These are phyloP conservation scores for Cytospora mali DNA, from an alignment of 2,329 filamentous ascomycete genomes.

Conservation along the genomic window DNA sequence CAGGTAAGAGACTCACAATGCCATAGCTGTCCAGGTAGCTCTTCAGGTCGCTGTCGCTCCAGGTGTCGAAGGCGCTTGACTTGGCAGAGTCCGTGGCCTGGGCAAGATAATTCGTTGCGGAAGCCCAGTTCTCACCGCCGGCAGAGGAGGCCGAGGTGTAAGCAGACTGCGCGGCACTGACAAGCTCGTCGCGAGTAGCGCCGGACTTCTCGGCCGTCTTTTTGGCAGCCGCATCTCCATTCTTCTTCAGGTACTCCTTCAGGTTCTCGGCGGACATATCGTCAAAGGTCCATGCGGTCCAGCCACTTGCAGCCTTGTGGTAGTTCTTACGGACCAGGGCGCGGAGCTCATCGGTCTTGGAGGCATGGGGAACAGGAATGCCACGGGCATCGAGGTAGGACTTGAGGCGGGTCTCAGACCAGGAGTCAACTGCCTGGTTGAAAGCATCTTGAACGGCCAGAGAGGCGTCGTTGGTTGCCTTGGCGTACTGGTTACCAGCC, in stretches of 20 bases:
- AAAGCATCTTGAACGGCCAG: slow-evolving; percentile 68
- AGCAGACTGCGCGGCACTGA: slow-evolving; percentile 63
- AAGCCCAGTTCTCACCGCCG: slow-evolving; percentile 62
- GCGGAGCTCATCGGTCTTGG: slow-evolving; percentile 72
- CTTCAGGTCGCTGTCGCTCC: slow-evolving; percentile 76
- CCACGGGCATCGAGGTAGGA: slow-evolving; percentile 77
- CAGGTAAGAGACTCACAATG: slow-evolving; percentile 47
- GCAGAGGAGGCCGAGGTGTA: slow-evolving; percentile 62
- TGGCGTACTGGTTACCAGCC: slow-evolving; percentile 75
- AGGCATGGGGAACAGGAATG: slow-evolving; percentile 71
- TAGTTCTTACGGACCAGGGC: slow-evolving; percentile 73
- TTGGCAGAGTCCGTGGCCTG: slow-evolving; percentile 68
- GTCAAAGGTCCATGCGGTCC: slow-evolving; percentile 77
- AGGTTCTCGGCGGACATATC: slow-evolving; percentile 74
- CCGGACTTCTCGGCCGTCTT: slow-evolving; percentile 64
- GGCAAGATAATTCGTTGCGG: slow-evolving; percentile 70
- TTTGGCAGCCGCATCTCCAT: slow-evolving; percentile 58
- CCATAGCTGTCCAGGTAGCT: slow-evolving; percentile 80
- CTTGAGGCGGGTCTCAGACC: slow-evolving; percentile 79
- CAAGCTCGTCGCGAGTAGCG: slow-evolving; percentile 72
- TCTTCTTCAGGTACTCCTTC: slow-evolving; percentile 57
- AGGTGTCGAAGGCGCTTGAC: slow-evolving; percentile 68
- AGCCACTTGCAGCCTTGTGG: slow-evolving; percentile 69
- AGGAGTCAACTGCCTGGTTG: slow-evolving; percentile 60
- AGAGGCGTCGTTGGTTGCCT: slow-evolving; percentile 70